phyloP scores from a whole-genome alignment of 495 filamentous ascomycete species.

The Hyphodiscus hymeniophilus region DNA sequence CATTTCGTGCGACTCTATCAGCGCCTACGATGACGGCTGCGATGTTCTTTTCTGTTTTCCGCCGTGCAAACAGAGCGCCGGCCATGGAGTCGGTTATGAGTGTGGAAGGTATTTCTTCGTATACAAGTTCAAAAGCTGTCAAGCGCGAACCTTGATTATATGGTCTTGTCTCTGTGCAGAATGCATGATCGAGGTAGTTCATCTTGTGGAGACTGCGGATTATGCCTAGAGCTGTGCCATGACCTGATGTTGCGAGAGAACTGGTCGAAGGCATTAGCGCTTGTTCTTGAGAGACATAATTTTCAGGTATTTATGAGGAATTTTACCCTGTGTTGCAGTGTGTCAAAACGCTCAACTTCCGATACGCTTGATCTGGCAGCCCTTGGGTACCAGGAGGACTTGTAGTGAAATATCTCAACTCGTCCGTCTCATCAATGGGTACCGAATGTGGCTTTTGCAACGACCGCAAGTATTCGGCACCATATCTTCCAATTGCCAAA shows the following conservation, averaged over 20 bases:
- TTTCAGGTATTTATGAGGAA: no score
- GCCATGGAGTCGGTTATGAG: conserved; percentile 97
- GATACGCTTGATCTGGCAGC: conserved; percentile 24
- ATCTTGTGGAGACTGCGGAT: conserved; percentile 72
- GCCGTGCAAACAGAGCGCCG: conserved; percentile 60
- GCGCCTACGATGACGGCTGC: conserved; percentile 88
- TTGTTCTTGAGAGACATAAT: conserved; percentile 1
- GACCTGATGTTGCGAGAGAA: conserved; percentile 90
- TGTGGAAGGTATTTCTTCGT: conserved; percentile 86
- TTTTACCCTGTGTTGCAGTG: conserved; percentile 93
- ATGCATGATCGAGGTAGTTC: conserved; percentile 63
- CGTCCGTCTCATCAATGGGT: conserved; percentile 29
- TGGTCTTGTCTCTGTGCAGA: conserved; percentile 92
- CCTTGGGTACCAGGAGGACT: conserved; percentile 25
- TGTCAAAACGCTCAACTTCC: conserved; percentile 66
- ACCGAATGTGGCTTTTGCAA: conserved; percentile 26
- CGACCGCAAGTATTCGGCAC: conserved; percentile 69
- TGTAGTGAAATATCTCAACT: conserved; percentile 23
- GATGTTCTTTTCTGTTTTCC: conserved; percentile 50
- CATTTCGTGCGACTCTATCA: conserved; percentile 90
- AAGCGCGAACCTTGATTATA: conserved; percentile 96
- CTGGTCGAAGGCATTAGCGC: conserved; percentile 33
- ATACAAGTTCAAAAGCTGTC: conserved; percentile 91
- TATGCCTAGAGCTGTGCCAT: conserved; percentile 91
- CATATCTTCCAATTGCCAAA: conserved; percentile 69